These are phyloP conservation scores for Aspergillus pseudoterreus DNA, from an alignment of 2,329 filamentous ascomycete species.

Conservation along the genomic window DNA sequence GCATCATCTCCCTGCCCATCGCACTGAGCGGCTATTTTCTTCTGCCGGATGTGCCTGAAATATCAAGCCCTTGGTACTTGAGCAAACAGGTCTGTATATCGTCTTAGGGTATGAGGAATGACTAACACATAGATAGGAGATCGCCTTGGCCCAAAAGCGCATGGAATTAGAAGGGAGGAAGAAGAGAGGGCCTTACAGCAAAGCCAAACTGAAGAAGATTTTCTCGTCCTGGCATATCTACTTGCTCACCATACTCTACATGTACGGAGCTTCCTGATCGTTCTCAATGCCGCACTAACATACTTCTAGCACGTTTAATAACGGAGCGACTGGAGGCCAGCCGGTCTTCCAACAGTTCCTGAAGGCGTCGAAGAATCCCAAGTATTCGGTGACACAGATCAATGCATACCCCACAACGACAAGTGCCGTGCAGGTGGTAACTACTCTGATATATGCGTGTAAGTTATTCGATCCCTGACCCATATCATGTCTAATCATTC, in stretches of 20 bases:
- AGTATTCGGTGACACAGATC: slow-evolving; percentile 45
- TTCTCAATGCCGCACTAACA: background rate
- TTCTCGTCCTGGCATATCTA: slow-evolving; percentile 65
- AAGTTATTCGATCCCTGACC: background rate
- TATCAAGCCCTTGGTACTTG: slow-evolving; percentile 48
- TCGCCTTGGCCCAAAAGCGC: slow-evolving; percentile 45
- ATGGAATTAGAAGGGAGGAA: slow-evolving; percentile 51
- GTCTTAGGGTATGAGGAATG: too few relatives aligned
- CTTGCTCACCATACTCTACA: slow-evolving; percentile 54
- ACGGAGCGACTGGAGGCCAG: slow-evolving; percentile 49
- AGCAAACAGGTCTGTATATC: slow-evolving; percentile 10
- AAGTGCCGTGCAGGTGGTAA: slow-evolving; percentile 53
- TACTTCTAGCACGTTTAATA: slow-evolving; percentile 54
- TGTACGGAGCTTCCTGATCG: slow-evolving; percentile 31
- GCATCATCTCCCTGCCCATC: slow-evolving; percentile 52
- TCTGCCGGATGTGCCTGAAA: slow-evolving; percentile 51
- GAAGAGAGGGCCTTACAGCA: slow-evolving; percentile 45
- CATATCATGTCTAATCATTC: too few relatives aligned
- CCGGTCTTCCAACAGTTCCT: slow-evolving; percentile 53
- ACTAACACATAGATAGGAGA: slow-evolving; percentile 32
- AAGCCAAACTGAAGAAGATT: slow-evolving; percentile 56
- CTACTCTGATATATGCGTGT: slow-evolving; percentile 61
- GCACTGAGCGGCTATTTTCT: slow-evolving; percentile 49
- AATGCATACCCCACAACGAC: slow-evolving; percentile 59
- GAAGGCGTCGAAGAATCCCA: slow-evolving; percentile 37